Conservation (phyloP, 225 moss, liverwort and hornwort species). For the Marchantia polymorpha region DNA sequence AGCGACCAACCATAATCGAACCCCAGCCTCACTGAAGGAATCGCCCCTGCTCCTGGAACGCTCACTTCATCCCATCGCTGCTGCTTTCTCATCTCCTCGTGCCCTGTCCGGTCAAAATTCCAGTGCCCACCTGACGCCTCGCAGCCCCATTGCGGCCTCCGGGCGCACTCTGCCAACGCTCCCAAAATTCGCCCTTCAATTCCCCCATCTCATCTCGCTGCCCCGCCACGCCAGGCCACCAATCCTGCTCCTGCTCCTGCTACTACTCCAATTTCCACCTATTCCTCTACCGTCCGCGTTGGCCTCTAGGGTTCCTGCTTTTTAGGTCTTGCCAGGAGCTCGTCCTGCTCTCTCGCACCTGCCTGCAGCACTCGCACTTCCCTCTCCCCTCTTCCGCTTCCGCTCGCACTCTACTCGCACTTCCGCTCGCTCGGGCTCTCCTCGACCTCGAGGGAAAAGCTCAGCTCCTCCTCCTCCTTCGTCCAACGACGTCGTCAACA, state of each 20-base stretch:
- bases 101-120: slow-evolving; percentile 15
- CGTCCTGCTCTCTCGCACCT: no score
- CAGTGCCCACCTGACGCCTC: not conserved
- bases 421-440: slow-evolving; percentile 1
- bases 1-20: slow-evolving; percentile 4
- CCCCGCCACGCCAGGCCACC: not conserved
- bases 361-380: no score
- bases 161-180: not conserved
- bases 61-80: slow-evolving; percentile 25
- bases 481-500: slow-evolving; percentile 8
- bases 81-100: slow-evolving; percentile 14
- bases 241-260: slow-evolving; percentile 6
- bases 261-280: not conserved
- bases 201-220: slow-evolving; percentile 14
- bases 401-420: no score
- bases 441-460: slow-evolving; percentile 8
- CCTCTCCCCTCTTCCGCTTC: not conserved
- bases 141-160: not conserved
- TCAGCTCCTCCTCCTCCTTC: slow-evolving; percentile 14
- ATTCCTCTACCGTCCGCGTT: not conserved
- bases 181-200: slow-evolving; percentile 4
- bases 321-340: slow-evolving; percentile 23
- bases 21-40: slow-evolving; percentile 9
- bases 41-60: slow-evolving; percentile 8
- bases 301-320: slow-evolving; percentile 21